Evolutionary conservation across 2,329 filamentous ascomycete species (phyloP).

Genomic region (Emergomyces pasteurianus): DNA sequence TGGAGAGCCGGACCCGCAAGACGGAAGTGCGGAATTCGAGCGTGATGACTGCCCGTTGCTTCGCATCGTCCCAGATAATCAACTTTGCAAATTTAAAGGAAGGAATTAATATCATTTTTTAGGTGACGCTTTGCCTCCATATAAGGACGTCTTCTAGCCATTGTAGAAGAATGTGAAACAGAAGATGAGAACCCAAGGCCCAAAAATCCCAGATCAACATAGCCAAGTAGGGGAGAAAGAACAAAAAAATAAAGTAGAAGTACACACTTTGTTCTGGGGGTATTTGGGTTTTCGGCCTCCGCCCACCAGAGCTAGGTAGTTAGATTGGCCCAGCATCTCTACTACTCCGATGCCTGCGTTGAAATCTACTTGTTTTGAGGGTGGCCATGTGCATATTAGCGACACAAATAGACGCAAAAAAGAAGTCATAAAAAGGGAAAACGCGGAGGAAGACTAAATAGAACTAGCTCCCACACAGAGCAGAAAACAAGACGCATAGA

Average conservation of each 20-base stretch:
- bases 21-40: slow-evolving; percentile 72
- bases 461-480: background rate
- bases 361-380: slow-evolving; percentile 44
- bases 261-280: slow-evolving; percentile 64
- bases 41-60: slow-evolving; percentile 60
- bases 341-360: slow-evolving; percentile 71
- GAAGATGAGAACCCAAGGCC: no score
- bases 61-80: slow-evolving; percentile 84
- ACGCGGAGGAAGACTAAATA: background rate
- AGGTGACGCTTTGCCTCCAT: background rate
- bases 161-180: no score
- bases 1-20: slow-evolving; percentile 64
- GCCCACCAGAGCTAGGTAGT: slow-evolving; percentile 80
- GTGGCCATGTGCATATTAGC: background rate
- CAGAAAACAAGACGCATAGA: background rate
- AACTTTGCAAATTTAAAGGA: slow-evolving; percentile 31
- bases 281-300: slow-evolving; percentile 78
- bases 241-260: background rate
- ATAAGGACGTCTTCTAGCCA: no score
- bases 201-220: background rate
- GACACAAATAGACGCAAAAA: background rate
- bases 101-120: background rate
- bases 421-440: background rate
- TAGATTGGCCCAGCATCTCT: slow-evolving; percentile 76
- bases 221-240: background rate